Conservation (phyloP, 768 basidiomycete genomes). For the Suillus hirtellus region DNA sequence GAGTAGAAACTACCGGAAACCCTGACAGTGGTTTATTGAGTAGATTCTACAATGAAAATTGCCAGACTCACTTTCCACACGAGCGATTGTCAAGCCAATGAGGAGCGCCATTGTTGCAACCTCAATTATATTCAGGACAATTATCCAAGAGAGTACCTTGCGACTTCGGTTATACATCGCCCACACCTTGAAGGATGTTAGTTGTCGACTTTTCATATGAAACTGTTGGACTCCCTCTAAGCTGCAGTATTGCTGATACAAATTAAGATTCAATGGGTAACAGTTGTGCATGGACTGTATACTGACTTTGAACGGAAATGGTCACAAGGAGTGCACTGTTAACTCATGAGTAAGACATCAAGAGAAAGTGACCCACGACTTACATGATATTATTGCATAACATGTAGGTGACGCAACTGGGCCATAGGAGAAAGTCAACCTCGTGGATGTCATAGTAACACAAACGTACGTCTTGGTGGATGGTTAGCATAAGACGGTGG, state of each 20-base stretch:
- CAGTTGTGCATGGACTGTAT: background rate
- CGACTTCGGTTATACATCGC: constrained; percentile 13
- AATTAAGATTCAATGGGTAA: background rate
- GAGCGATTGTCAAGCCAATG: constrained; percentile 11
- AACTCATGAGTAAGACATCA: background rate
- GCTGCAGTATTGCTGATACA: constrained; percentile 10
- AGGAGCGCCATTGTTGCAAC: constrained; percentile 10
- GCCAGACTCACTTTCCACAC: constrained; percentile 10
- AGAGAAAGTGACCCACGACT: background rate
- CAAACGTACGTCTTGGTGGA: background rate
- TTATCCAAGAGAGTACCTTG: constrained; percentile 6
- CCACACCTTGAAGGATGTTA: constrained; percentile 14
- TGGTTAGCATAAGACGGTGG: background rate
- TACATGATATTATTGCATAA: constrained; percentile 13
- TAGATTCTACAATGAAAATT: background rate
- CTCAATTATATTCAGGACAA: constrained; percentile 6
- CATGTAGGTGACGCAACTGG: constrained; percentile 13
- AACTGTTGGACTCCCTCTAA: constrained; percentile 5
- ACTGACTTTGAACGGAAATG: constrained; percentile 15
- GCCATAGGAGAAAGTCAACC: background rate
- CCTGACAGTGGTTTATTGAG: constrained; percentile 11
- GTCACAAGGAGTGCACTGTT: constrained; percentile 16
- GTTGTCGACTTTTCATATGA: background rate
- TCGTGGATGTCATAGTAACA: background rate
- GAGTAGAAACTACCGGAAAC: constrained; percentile 22